These are phyloP conservation scores for Quercus rubra DNA, from an alignment of 306 rosid species.

Conservation along the genomic window DNA sequence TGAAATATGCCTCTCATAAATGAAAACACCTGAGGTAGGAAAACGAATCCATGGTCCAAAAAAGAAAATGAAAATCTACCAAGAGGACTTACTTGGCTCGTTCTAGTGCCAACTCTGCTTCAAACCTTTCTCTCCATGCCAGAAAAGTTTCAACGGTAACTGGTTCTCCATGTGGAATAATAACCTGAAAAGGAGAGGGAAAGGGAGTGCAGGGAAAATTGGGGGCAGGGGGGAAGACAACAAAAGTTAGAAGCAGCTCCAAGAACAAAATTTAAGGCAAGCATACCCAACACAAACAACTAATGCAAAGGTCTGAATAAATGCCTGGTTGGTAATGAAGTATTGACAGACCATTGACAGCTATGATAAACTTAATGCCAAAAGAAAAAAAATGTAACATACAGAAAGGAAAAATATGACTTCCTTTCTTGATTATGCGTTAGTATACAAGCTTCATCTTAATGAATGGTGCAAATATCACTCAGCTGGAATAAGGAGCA, in stretches of 20 bases:
- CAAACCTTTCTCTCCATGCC: conserved; percentile 98
- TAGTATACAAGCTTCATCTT: background rate
- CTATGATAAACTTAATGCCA: background rate
- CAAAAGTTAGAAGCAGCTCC: conserved; percentile 28
- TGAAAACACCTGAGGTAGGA: background rate
- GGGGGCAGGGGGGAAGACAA: background rate
- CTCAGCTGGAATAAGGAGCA: background rate
- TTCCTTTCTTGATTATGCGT: background rate
- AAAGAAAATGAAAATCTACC: background rate
- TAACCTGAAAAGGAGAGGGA: conserved; percentile 45
- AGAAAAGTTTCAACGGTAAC: conserved; percentile 87
- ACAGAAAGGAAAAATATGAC: background rate
- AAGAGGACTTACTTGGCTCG: conserved; percentile 88
- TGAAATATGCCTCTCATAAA: background rate
- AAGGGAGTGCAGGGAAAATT: conserved; percentile 10
- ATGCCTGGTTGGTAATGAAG: background rate
- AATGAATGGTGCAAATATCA: background rate
- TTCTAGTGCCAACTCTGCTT: conserved; percentile 94
- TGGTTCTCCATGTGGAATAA: conserved; percentile 94
- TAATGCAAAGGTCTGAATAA: background rate
- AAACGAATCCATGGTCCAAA: background rate
- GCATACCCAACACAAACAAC: background rate
- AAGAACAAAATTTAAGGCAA: background rate
- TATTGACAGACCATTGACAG: background rate
- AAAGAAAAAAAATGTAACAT: background rate